Base-by-base conservation (phyloP, 176 grass and related monocot species). In the Phyllostachys edulis region DNA sequence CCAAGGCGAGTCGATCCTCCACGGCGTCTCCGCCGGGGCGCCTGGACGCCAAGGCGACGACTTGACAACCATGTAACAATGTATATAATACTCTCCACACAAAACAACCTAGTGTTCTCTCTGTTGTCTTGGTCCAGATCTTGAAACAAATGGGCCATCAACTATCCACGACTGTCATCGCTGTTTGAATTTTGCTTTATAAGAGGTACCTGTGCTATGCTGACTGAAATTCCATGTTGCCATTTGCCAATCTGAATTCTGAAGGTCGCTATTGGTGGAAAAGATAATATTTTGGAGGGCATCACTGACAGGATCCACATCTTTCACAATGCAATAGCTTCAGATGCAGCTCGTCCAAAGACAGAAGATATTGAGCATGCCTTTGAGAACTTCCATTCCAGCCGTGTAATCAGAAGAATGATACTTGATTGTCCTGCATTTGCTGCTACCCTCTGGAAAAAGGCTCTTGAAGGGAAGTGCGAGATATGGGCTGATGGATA, bases 371-470 rank as follows among this genome's bases (percentile, higher is more conserved):
- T 70, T 50, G 91, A 98, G 41, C 96, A 98, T 41, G 88, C 92
- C 72, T 92, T 95, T 36, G 89, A 92, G 52, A 94, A 98, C 77
- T 98, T 89, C 73, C 84, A 94, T 72, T 96, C 93, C 32, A 98
- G 89, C 70, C 87, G 93, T 71, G 54, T 90, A 41, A 94, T 98
- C 68, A 88, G 89, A 88, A 94, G 80, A 80, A 56, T 94, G 52
- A 36, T 98, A 67, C 79, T 98, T 9, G 91, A 96, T 15, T 89
- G 74, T 27, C 83, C 87, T 75, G 47, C 21, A 4, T 98, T 98
- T 86, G 93, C 96, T 36, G 55, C 84, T 49, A 88, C 80, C 5
- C 83, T 98, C 13, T 98, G 96, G 96, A 84, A 87, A 78, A 93
- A 84, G 8, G 83, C 80, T 59, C 72, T 98, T 34, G 26, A 94